Conservation (phyloP, 2,329 filamentous ascomycete genomes). For the Myriosclerotinia scirpicola region DNA sequence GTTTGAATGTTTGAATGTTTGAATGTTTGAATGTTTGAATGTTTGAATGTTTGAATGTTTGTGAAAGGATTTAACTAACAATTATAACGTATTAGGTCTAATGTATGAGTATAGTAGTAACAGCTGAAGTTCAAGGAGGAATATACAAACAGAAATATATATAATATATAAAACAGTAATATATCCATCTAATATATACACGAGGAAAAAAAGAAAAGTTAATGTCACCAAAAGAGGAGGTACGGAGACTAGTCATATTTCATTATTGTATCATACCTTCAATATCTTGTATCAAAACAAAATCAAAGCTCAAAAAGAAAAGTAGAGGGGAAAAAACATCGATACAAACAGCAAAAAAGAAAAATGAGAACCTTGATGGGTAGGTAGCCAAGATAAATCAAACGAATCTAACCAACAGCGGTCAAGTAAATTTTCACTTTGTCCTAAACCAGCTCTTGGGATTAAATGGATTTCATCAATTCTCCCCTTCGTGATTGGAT, state of each 20-base stretch:
- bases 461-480: not conserved
- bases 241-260: not conserved
- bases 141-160: not conserved
- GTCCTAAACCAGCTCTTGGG: not conserved
- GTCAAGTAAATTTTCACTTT: not conserved
- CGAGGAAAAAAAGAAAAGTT: not conserved
- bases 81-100: not conserved
- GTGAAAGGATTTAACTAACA: not conserved
- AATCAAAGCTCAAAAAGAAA: not conserved
- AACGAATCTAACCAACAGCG: not conserved
- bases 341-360: not conserved
- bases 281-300: not conserved
- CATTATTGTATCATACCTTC: not conserved
- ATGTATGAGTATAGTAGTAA: not conserved
- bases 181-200: not conserved
- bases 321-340: not conserved
- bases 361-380: constrained; percentile 20
- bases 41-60: not conserved
- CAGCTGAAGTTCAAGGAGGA: not conserved
- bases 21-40: not conserved
- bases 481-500: not conserved
- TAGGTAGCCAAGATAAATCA: not conserved
- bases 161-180: not conserved
- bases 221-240: not conserved
- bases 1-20: not conserved